Percentiles rank a stretch among this genome's conserved stretches.
phyloP scores from a whole-genome alignment of 2,329 filamentous ascomycete genomes.

The Ascochyta koolunga region DNA sequence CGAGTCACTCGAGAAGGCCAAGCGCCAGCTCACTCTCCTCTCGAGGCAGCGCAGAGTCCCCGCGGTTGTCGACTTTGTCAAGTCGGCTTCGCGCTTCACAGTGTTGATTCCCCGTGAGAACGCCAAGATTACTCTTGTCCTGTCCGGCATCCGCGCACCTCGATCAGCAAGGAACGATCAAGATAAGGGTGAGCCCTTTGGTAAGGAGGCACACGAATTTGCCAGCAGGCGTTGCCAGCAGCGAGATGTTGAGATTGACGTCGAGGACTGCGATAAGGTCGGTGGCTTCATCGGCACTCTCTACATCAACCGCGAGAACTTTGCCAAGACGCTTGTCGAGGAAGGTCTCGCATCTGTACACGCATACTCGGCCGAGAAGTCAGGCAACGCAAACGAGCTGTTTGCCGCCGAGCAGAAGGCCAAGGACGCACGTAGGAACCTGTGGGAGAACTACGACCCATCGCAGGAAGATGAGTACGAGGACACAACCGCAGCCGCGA shows the following conservation, averaged over 20 bases:
- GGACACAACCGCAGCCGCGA: conserved; percentile 53
- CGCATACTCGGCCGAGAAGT: conserved; percentile 93
- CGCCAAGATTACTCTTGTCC: conserved; percentile 91
- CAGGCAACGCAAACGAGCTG: conserved; percentile 85
- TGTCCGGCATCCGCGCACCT: conserved; percentile 90
- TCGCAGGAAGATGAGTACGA: conserved; percentile 78
- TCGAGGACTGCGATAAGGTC: conserved; percentile 93
- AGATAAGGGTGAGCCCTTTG: conserved; percentile 89
- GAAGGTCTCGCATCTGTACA: conserved; percentile 93
- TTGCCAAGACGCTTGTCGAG: conserved; percentile 90
- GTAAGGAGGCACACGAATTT: conserved; percentile 91
- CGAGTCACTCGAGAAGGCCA: conserved; percentile 91
- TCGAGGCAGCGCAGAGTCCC: conserved; percentile 92
- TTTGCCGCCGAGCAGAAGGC: conserved; percentile 86
- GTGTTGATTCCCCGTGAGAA: conserved; percentile 90
- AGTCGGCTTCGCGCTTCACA: conserved; percentile 93
- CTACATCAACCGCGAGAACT: conserved; percentile 93
- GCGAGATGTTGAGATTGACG: conserved; percentile 93
- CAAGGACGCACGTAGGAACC: conserved; percentile 83
- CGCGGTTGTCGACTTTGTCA: conserved; percentile 94
- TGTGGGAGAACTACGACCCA: conserved; percentile 96
- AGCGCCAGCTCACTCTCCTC: conserved; percentile 86
- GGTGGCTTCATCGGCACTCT: conserved; percentile 96
- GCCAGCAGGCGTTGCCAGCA: conserved; percentile 88
- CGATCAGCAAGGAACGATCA: conserved; percentile 80